phyloP scores from a whole-genome alignment of 108 stramenopile genomes.

The Fistulifera pelliculosa region DNA sequence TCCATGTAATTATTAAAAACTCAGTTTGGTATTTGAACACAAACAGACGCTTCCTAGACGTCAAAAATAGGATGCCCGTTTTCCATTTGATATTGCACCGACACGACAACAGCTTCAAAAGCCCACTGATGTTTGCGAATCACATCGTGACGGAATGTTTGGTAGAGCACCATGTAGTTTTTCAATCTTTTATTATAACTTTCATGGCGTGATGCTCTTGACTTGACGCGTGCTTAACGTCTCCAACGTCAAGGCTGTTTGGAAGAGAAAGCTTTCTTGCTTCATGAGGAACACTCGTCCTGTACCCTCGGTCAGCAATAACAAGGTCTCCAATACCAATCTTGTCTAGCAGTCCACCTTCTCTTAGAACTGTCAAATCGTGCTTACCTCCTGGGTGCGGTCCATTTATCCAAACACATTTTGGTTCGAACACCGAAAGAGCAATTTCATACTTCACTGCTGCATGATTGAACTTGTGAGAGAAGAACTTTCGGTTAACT shows the following conservation, averaged over 20 bases:
- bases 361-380: slow-evolving; percentile 23
- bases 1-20: too few species aligned
- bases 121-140: slow-evolving; percentile 15
- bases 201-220: slow-evolving; percentile 26
- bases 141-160: slow-evolving; percentile 10
- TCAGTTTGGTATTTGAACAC: too few species aligned
- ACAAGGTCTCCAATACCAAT: background rate
- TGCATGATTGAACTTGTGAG: slow-evolving; percentile 25
- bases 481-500: slow-evolving; percentile 15
- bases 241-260: slow-evolving; percentile 1
- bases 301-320: slow-evolving; percentile 18
- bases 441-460: slow-evolving; percentile 25
- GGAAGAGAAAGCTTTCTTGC: slow-evolving; percentile 1
- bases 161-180: slow-evolving; percentile 11
- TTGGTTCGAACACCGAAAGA: slow-evolving; percentile 9
- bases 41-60: too few species aligned
- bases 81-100: slow-evolving; percentile 31
- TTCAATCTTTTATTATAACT: slow-evolving; percentile 29
- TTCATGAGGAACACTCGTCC: background rate
- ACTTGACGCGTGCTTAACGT: slow-evolving; percentile 4
- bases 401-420: slow-evolving; percentile 34
- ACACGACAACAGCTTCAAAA: slow-evolving; percentile 27
- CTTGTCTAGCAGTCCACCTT: slow-evolving; percentile 8
- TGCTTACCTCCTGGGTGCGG: slow-evolving; percentile 23
- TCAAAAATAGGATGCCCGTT: slow-evolving; percentile 23